These are phyloP conservation scores for Psilocybe mexicana DNA, from an alignment of 1,284 basidiomycete species.

Conservation along the genomic window DNA sequence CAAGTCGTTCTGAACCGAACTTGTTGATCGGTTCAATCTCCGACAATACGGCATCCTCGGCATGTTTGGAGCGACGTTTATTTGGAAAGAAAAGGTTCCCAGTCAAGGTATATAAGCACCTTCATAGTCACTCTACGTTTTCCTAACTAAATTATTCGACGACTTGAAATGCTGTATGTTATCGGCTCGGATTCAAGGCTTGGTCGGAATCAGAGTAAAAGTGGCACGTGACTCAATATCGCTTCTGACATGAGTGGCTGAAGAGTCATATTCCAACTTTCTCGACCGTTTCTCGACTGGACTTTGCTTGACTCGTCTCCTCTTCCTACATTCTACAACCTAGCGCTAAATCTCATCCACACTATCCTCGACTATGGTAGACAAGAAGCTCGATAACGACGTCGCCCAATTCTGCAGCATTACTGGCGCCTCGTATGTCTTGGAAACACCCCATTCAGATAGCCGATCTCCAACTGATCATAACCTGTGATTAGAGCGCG, in stretches of 20 bases:
- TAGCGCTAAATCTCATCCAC: background rate
- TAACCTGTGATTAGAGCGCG: slow-evolving; percentile 41
- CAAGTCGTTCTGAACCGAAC: background rate
- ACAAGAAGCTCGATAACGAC: slow-evolving; percentile 45
- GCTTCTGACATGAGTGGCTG: no score
- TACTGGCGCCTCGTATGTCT: slow-evolving; percentile 69
- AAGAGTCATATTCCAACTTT: no score
- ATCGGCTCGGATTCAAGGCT: no score
- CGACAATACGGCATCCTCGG: no score
- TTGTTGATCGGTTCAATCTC: no score
- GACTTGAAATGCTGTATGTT: no score
- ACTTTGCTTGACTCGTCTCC: background rate
- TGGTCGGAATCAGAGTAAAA: no score
- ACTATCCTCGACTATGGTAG: slow-evolving; percentile 26
- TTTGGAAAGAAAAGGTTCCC: no score
- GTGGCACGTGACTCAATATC: background rate
- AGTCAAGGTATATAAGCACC: no score
- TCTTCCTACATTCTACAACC: slow-evolving; percentile 1
- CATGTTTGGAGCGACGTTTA: no score
- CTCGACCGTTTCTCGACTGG: background rate
- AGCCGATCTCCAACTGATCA: slow-evolving; percentile 29
- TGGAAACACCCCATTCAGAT: slow-evolving; percentile 9
- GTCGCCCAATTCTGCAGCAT: slow-evolving; percentile 63
- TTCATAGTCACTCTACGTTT: no score
- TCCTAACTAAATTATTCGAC: no score